These are phyloP conservation scores for Diutina pseudorugosa DNA, from an alignment of 1,139 yeast genomes.

Conservation along the genomic window DNA sequence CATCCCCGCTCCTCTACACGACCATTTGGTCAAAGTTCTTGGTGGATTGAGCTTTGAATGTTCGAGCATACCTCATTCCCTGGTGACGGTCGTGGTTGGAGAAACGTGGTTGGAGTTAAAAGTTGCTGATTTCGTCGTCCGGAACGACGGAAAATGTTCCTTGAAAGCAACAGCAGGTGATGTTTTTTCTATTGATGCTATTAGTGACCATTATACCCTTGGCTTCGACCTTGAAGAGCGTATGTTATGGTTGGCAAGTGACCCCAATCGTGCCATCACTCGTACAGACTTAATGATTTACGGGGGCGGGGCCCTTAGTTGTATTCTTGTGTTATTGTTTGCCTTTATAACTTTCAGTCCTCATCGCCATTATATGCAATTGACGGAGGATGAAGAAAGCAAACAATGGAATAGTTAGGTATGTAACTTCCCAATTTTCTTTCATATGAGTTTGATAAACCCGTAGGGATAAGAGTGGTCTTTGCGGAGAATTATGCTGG, in stretches of 20 bases:
- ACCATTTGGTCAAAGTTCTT: not conserved
- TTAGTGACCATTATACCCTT: not conserved
- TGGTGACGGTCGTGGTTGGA: not conserved
- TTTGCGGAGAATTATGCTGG: constrained; percentile 28
- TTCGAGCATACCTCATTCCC: not conserved
- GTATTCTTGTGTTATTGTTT: not conserved
- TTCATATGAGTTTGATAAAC: constrained; percentile 19
- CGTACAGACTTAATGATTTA: not conserved
- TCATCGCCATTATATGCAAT: not conserved
- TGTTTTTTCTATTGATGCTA: not conserved
- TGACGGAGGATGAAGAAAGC: not conserved
- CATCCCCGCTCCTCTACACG: not conserved
- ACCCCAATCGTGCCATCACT: not conserved
- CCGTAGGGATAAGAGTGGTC: constrained; percentile 30
- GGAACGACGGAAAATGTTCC: not conserved
- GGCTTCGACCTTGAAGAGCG: not conserved
- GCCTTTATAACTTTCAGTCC: not conserved
- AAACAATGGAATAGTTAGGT: not conserved
- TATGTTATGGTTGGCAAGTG: not conserved
- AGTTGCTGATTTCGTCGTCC: not conserved
- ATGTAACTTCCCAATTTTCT: too few species aligned
- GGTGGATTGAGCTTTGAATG: not conserved
- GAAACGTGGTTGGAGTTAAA: not conserved
- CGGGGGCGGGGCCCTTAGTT: constrained; percentile 1
- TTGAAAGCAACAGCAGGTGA: not conserved